Evolutionary conservation across 73 alveolate species (phyloP).

Genomic region (Tetrahymena thermophila): DNA sequence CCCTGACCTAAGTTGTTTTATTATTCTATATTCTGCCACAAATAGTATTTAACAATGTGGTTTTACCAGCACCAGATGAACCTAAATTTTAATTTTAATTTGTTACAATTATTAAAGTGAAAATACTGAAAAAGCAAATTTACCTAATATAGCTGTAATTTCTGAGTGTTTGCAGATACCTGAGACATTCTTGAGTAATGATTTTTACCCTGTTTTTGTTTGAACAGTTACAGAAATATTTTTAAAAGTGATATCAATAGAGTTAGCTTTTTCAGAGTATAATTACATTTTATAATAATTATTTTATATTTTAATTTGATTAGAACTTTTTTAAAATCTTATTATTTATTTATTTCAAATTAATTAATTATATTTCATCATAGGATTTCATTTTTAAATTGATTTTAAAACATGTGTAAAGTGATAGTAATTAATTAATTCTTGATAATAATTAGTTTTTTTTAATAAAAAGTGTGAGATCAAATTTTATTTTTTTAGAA

Average conservation of each 20-base stretch:
- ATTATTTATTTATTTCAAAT: not conserved
- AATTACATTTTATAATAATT: not conserved
- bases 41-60: conserved; percentile 6
- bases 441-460: too few relatives aligned
- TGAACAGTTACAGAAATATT: not conserved
- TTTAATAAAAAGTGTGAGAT: too few relatives aligned
- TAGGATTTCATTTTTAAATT: too few relatives aligned
- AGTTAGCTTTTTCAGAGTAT: not conserved
- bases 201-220: not conserved
- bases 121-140: not conserved
- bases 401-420: too few relatives aligned
- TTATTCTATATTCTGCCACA: not conserved
- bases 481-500: too few relatives aligned
- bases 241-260: not conserved
- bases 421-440: too few relatives aligned
- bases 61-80: conserved; percentile 89
- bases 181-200: not conserved
- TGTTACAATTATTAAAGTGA: too few relatives aligned
- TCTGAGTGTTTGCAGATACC: not conserved
- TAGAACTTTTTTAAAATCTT: not conserved
- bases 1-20: conserved; percentile 43
- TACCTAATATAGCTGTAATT: not conserved
- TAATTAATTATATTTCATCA: not conserved
- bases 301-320: not conserved
- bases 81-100: conserved; percentile 34